These are phyloP conservation scores for Coemansia sp. DNA, from an alignment of 192 early-diverging fungal genomes.

Conservation along the genomic window DNA sequence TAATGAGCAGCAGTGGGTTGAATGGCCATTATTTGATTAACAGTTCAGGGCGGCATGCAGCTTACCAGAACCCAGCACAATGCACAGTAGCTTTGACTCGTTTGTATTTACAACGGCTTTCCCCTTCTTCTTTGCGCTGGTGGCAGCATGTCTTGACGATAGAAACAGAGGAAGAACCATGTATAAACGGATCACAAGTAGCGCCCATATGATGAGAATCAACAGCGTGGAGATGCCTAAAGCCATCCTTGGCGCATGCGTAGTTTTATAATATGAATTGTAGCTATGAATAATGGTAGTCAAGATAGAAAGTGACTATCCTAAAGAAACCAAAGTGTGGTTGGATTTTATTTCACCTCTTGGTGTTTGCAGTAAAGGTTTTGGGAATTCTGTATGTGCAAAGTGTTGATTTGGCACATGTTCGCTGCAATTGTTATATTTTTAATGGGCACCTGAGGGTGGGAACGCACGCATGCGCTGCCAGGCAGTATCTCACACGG, in stretches of 20 bases:
- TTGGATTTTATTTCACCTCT: not conserved
- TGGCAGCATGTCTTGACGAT: conserved; percentile 4
- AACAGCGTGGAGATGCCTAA: not conserved
- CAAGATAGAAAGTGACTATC: not conserved
- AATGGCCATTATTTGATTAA: too few relatives aligned
- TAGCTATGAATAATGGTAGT: not conserved
- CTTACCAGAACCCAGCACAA: conserved; percentile 43
- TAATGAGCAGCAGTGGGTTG: not conserved
- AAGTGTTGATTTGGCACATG: too few relatives aligned
- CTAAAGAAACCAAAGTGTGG: not conserved
- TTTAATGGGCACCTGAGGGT: too few relatives aligned
- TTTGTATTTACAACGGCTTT: conserved; percentile 11
- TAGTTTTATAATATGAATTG: not conserved
- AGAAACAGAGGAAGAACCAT: conserved; percentile 37
- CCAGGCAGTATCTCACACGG: too few relatives aligned
- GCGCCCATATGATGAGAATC: conserved; percentile 3
- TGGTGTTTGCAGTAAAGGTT: conserved; percentile 1
- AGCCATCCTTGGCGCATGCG: not conserved
- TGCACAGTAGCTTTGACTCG: conserved; percentile 29
- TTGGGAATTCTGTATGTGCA: too few relatives aligned
- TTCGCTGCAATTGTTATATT: too few relatives aligned
- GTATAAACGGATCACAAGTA: conserved; percentile 32
- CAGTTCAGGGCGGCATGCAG: too few relatives aligned
- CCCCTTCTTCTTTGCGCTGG: conserved; percentile 22
- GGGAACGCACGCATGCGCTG: too few relatives aligned